phyloP scores from a whole-genome alignment of 1,139 yeast genomes.

The Protomyces gravidus region DNA sequence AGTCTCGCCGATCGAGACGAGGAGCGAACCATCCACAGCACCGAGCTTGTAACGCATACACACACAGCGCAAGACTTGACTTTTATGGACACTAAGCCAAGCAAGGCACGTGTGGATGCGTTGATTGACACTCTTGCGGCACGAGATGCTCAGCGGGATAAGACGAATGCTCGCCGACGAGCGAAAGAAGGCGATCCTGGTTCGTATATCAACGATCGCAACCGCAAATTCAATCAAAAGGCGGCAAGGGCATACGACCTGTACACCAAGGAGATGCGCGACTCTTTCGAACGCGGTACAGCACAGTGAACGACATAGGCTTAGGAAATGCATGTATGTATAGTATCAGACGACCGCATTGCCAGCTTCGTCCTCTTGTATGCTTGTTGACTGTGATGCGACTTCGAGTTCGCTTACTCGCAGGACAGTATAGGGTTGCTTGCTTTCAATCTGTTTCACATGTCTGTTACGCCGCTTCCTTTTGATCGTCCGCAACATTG shows the following conservation, averaged over 20 bases:
- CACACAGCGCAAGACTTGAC: slow-evolving; percentile 34
- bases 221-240: slow-evolving; percentile 72
- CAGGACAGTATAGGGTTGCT: slow-evolving; percentile 75
- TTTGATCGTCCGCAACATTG: slow-evolving; percentile 61
- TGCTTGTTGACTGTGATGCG: too few species aligned
- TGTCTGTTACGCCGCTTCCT: slow-evolving; percentile 81
- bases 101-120: slow-evolving; percentile 44
- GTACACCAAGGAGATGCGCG: slow-evolving; percentile 44
- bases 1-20: not conserved
- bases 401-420: slow-evolving; percentile 54
- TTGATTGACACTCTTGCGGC: slow-evolving; percentile 46
- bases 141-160: slow-evolving; percentile 42
- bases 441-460: slow-evolving; percentile 68
- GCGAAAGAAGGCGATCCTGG: slow-evolving; percentile 44
- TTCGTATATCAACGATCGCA: slow-evolving; percentile 61
- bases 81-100: slow-evolving; percentile 41
- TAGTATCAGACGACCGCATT: too few species aligned
- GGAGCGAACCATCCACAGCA: slow-evolving; percentile 1
- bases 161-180: slow-evolving; percentile 40
- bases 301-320: too few species aligned
- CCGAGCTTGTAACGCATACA: slow-evolving; percentile 24
- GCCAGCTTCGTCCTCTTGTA: too few species aligned
- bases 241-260: slow-evolving; percentile 57
- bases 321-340: too few species aligned
- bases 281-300: slow-evolving; percentile 45